These are phyloP conservation scores for Sporisorium reilianum DNA, from an alignment of 1,284 basidiomycete species.

Conservation along the genomic window DNA sequence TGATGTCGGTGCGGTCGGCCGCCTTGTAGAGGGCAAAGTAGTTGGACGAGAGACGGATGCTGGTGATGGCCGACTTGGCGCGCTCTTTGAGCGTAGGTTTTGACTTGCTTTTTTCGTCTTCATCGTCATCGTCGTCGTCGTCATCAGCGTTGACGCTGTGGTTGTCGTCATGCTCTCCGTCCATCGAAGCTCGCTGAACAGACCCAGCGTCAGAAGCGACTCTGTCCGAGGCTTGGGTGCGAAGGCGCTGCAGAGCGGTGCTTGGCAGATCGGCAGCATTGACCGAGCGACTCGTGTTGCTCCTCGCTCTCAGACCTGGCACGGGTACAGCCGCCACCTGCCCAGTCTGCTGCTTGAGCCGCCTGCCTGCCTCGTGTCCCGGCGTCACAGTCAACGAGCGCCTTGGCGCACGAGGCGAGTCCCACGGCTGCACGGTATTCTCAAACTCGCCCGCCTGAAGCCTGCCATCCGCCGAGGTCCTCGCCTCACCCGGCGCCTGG, in stretches of 20 bases:
- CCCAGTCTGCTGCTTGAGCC: background rate
- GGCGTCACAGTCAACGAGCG: slow-evolving; percentile 19
- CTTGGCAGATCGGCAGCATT: slow-evolving; percentile 20
- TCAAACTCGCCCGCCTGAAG: slow-evolving; percentile 12
- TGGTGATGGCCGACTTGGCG: slow-evolving; percentile 11
- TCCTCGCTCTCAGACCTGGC: background rate
- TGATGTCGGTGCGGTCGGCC: slow-evolving; percentile 36
- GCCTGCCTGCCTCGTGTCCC: background rate
- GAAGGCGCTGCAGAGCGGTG: slow-evolving; percentile 2
- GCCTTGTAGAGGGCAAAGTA: slow-evolving; percentile 52
- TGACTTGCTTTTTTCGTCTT: slow-evolving; percentile 3
- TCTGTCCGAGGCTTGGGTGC: background rate
- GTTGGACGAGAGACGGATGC: slow-evolving; percentile 42
- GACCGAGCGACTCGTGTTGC: slow-evolving; percentile 9
- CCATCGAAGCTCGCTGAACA: background rate
- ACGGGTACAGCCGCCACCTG: background rate
- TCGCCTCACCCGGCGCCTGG: background rate
- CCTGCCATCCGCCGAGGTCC: slow-evolving; percentile 9
- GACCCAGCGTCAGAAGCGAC: background rate
- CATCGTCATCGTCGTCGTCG: slow-evolving; percentile 6
- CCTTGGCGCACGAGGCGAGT: slow-evolving; percentile 18
- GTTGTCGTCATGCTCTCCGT: background rate
- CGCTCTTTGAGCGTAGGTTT: slow-evolving; percentile 15
- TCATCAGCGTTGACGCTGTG: background rate
- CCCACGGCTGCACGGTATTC: slow-evolving; percentile 43